A percentile compares a stretch with the other conserved stretches of the same genome.
Evolutionary conservation across 257 asterid genomes (phyloP).

Genomic region (Solanum habrochaites): DNA sequence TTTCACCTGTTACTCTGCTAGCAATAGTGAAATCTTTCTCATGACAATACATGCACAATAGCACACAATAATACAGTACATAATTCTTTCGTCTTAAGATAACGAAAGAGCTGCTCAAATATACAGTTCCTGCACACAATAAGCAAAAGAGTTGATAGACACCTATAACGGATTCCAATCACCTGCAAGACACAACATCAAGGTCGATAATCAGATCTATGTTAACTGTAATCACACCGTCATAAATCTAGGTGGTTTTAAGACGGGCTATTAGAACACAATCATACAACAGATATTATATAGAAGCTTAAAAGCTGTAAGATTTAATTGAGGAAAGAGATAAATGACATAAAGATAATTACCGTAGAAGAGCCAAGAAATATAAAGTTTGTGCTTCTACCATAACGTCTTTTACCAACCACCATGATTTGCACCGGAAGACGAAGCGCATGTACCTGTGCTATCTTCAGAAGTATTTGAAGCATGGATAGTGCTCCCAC

Average conservation of each 20-base stretch:
- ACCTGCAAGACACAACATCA: neutral
- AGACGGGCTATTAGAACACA: neutral
- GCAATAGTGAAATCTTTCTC: neutral
- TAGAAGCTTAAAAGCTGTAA: neutral
- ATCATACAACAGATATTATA: neutral
- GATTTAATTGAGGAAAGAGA: neutral
- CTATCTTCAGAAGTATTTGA: conserved; percentile 10
- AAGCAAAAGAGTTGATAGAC: neutral
- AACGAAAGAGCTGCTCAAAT: neutral
- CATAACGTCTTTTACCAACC: conserved; percentile 18
- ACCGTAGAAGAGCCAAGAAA: neutral
- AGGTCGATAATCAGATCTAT: neutral
- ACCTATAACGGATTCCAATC: neutral
- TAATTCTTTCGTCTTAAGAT: neutral
- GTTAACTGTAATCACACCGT: neutral
- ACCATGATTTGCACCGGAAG: conserved; percentile 33
- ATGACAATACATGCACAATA: neutral
- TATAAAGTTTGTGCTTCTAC: conserved; percentile 17
- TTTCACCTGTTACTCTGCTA: neutral
- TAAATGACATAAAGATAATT: neutral
- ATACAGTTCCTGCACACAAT: neutral
- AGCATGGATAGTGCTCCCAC: conserved; percentile 6
- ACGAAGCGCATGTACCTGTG: conserved; percentile 23
- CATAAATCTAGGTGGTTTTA: neutral
- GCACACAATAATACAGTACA: neutral